Evolutionary conservation across 1,284 basidiomycete species (phyloP).

Genomic region (Coriolopsis trogii): DNA sequence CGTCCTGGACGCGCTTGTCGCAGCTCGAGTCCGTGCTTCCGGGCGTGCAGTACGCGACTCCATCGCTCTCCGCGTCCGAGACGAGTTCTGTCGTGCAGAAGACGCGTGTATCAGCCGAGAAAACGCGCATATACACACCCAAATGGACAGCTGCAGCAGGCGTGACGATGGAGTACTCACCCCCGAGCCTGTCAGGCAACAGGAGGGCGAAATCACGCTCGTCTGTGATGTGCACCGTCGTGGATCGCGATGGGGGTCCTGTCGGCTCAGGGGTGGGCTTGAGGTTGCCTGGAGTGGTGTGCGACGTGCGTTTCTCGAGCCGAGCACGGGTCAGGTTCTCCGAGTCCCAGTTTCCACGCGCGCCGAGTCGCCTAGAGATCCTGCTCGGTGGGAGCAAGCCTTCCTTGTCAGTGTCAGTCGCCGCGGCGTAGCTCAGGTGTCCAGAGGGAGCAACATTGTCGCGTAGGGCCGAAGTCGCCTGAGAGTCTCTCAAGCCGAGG

Average conservation of each 20-base stretch:
- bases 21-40: conserved; percentile 31
- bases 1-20: conserved; percentile 35
- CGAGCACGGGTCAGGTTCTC: too few relatives aligned
- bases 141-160: neutral
- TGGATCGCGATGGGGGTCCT: conserved; percentile 39
- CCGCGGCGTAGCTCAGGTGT: too few relatives aligned
- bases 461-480: too few relatives aligned
- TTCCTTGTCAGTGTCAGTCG: neutral
- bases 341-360: neutral
- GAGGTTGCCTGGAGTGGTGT: conserved; percentile 27
- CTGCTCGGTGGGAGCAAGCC: conserved; percentile 4
- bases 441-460: neutral
- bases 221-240: conserved; percentile 43
- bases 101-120: neutral
- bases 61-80: conserved; percentile 47
- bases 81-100: conserved; percentile 38
- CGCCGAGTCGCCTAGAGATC: neutral
- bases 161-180: conserved; percentile 30
- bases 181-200: conserved; percentile 39
- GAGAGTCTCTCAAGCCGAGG: neutral
- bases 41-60: conserved; percentile 41
- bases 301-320: conserved; percentile 12
- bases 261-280: conserved; percentile 51
- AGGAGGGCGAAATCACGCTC: conserved; percentile 44
- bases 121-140: neutral